Evolutionary conservation across 371 early-diverging fungal genomes (phyloP).

Genomic region (Umbelopsis sp.): DNA sequence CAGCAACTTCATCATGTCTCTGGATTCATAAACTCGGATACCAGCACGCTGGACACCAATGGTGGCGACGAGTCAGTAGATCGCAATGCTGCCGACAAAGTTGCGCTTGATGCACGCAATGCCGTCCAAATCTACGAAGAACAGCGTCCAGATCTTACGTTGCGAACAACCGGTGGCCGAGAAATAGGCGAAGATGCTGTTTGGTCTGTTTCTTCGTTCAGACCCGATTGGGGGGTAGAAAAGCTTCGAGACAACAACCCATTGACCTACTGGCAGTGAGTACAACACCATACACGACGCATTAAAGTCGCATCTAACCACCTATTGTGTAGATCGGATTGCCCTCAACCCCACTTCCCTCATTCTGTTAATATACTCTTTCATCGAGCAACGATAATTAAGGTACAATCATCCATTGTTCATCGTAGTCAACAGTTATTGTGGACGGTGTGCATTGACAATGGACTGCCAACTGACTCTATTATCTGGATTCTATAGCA

Average conservation of each 20-base stretch:
- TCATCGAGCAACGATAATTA: constrained; percentile 39
- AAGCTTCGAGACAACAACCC: constrained; percentile 69
- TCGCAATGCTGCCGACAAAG: constrained; percentile 28
- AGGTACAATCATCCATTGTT: constrained; percentile 20
- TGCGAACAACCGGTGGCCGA: constrained; percentile 41
- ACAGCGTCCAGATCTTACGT: constrained; percentile 37
- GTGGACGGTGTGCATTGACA: neutral
- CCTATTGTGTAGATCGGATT: constrained; percentile 63
- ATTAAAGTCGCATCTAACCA: constrained; percentile 58
- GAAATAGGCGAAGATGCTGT: constrained; percentile 63
- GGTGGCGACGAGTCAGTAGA: constrained; percentile 5
- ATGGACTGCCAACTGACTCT: neutral
- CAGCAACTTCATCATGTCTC: constrained; percentile 8
- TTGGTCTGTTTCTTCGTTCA: constrained; percentile 78
- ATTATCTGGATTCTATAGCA: constrained; percentile 31
- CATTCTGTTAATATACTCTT: constrained; percentile 43
- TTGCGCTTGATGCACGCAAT: constrained; percentile 32
- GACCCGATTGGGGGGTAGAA: constrained; percentile 68
- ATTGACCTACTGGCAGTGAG: constrained; percentile 88
- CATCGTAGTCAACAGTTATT: too few relatives aligned
- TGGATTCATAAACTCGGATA: constrained; percentile 12
- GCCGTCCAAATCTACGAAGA: constrained; percentile 33
- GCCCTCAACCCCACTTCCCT: constrained; percentile 44
- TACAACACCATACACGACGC: neutral
- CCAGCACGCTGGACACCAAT: constrained; percentile 9